Evolutionary conservation across 1,284 basidiomycete species (phyloP).

Genomic region (Sanghuangporus baumii): DNA sequence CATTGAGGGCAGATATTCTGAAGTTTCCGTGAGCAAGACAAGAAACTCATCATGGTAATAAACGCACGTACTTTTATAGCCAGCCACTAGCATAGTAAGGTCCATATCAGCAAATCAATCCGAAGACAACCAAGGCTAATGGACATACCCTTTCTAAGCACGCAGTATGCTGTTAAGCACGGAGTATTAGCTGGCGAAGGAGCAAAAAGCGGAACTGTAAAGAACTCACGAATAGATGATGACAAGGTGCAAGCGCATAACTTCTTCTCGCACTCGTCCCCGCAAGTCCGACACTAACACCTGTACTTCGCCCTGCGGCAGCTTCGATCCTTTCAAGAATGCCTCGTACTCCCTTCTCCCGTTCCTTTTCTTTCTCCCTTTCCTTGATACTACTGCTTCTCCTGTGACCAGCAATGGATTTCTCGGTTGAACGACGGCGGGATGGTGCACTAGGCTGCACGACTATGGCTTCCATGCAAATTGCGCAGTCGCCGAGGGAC

Average conservation of each 20-base stretch:
- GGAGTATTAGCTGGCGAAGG: slow-evolving; percentile 3
- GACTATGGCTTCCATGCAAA: slow-evolving; percentile 85
- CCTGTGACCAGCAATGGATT: slow-evolving; percentile 22
- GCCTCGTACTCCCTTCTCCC: slow-evolving; percentile 35
- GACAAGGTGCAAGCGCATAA: slow-evolving; percentile 85
- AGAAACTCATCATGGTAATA: background rate
- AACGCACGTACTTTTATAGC: slow-evolving; percentile 68
- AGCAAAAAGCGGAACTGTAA: background rate
- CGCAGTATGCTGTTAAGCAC: slow-evolving; percentile 60
- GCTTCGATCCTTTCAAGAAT: slow-evolving; percentile 30
- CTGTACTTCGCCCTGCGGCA: slow-evolving; percentile 18
- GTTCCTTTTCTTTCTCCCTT: slow-evolving; percentile 26
- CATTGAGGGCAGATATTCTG: slow-evolving; percentile 89
- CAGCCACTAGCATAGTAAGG: slow-evolving; percentile 56
- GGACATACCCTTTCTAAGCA: slow-evolving; percentile 66
- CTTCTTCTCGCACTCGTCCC: slow-evolving; percentile 44
- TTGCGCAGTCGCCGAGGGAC: slow-evolving; percentile 78
- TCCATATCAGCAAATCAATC: slow-evolving; percentile 17
- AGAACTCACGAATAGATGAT: slow-evolving; percentile 77
- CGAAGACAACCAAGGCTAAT: slow-evolving; percentile 17
- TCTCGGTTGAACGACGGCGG: slow-evolving; percentile 25
- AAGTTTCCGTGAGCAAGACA: background rate
- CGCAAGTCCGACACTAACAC: slow-evolving; percentile 36
- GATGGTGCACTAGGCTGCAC: slow-evolving; percentile 31
- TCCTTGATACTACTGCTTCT: slow-evolving; percentile 25